These are phyloP conservation scores for Parascedosporium putredinis DNA, from an alignment of 2,329 filamentous ascomycete species.

Conservation along the genomic window DNA sequence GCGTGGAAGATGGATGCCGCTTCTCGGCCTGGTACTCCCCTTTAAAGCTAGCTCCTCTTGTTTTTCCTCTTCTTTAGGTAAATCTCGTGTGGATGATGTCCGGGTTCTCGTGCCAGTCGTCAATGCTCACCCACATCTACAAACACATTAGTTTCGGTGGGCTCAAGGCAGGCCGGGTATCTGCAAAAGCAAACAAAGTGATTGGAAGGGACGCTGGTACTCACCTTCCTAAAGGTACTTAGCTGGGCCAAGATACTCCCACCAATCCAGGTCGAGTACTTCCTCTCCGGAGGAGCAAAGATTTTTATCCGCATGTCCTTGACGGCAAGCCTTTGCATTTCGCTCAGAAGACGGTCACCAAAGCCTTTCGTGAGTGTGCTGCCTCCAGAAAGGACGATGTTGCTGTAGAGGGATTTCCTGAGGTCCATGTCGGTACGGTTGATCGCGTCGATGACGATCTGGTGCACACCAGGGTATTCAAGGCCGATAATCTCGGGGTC, in stretches of 20 bases:
- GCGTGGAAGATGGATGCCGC: too few relatives aligned
- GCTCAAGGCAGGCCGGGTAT: constrained; percentile 3
- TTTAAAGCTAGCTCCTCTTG: background rate
- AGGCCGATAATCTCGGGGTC: constrained; percentile 94
- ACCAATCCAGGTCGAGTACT: constrained; percentile 98
- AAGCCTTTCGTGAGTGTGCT: constrained; percentile 96
- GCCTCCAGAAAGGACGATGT: constrained; percentile 93
- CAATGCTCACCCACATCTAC: constrained; percentile 99
- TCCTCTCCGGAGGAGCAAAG: constrained; percentile 91
- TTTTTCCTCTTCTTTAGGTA: constrained; percentile 42
- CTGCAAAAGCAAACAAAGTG: constrained; percentile 7
- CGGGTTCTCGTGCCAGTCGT: constrained; percentile 99
- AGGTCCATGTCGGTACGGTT: constrained; percentile 91
- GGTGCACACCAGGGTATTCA: constrained; percentile 93
- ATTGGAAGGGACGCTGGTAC: constrained; percentile 16
- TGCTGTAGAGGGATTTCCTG: constrained; percentile 85
- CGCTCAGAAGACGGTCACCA: constrained; percentile 80
- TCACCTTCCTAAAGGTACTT: constrained; percentile 96
- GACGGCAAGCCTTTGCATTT: constrained; percentile 86
- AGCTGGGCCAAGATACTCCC: constrained; percentile 93
- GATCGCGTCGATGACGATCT: constrained; percentile 95
- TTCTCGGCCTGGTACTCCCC: background rate
- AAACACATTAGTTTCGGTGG: background rate
- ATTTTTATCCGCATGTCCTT: constrained; percentile 99
- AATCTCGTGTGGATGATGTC: constrained; percentile 99